phyloP scores from a whole-genome alignment of 2,329 filamentous ascomycete species.

The Colletotrichum ledebouriae region DNA sequence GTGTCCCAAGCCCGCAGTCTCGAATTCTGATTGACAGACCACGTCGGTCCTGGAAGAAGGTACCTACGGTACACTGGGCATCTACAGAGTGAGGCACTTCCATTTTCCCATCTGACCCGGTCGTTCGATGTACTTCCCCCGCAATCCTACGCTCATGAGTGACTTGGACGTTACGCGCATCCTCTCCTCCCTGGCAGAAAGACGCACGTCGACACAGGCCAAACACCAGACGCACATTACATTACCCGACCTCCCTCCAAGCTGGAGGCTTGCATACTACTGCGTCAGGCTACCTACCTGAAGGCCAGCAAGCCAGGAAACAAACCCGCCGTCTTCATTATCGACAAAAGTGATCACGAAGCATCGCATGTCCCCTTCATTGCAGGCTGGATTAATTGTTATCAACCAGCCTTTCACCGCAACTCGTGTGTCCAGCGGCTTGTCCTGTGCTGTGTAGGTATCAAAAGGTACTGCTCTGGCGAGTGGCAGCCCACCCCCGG shows the following conservation, averaged over 20 bases:
- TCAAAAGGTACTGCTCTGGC: constrained; percentile 10
- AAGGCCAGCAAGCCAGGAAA: neutral
- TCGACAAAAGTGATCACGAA: neutral
- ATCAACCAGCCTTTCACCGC: constrained; percentile 3
- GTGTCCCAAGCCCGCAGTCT: constrained; percentile 23
- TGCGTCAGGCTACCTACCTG: neutral
- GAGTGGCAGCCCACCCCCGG: constrained; percentile 28
- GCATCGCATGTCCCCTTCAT: neutral
- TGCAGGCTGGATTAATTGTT: neutral
- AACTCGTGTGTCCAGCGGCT: neutral
- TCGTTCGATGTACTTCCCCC: constrained; percentile 41
- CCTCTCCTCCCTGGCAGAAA: constrained; percentile 12
- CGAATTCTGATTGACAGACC: constrained; percentile 40
- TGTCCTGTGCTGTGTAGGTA: neutral
- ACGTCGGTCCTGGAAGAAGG: constrained; percentile 16
- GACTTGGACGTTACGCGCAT: constrained; percentile 48
- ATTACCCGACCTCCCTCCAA: too few species aligned
- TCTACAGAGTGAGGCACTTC: neutral
- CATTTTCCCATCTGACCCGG: constrained; percentile 13
- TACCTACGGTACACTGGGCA: neutral
- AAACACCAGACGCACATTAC: neutral
- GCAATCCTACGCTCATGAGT: constrained; percentile 51
- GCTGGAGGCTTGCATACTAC: too few species aligned
- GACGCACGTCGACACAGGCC: constrained; percentile 15
- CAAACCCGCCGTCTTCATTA: constrained; percentile 1